Percentiles rank a stretch among this genome's conserved stretches.
These are phyloP conservation scores for Mollisia scopiformis DNA, from an alignment of 2,329 filamentous ascomycete genomes.

Conservation along the genomic window DNA sequence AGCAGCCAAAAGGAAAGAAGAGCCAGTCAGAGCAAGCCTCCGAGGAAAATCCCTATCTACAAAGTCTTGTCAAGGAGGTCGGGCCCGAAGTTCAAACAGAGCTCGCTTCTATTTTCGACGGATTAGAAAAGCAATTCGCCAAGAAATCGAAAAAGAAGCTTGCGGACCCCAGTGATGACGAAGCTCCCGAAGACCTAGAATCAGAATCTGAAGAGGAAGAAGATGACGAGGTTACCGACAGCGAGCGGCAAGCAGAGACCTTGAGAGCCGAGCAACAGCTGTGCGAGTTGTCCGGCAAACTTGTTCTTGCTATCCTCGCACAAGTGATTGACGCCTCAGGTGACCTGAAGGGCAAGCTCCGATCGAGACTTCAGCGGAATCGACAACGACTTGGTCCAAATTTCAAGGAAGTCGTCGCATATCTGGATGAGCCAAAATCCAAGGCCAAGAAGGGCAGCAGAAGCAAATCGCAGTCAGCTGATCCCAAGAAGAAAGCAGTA, in stretches of 20 bases:
- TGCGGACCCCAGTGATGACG: conserved; percentile 69
- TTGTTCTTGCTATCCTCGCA: conserved; percentile 79
- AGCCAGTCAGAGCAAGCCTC: conserved; percentile 47
- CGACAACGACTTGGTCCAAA: conserved; percentile 79
- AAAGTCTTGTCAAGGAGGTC: conserved; percentile 70
- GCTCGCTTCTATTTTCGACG: conserved; percentile 76
- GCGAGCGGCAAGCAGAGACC: conserved; percentile 64
- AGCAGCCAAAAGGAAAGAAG: conserved; percentile 41
- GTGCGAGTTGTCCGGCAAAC: conserved; percentile 82
- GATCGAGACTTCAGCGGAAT: conserved; percentile 76
- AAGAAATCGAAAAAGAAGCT: conserved; percentile 66
- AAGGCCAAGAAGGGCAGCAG: conserved; percentile 42
- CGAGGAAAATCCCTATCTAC: conserved; percentile 55
- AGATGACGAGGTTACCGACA: conserved; percentile 55
- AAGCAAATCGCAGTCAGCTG: conserved; percentile 45
- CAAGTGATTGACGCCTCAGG: conserved; percentile 71
- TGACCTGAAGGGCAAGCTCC: conserved; percentile 63
- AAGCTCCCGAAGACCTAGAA: conserved; percentile 70
- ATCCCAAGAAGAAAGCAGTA: conserved; percentile 46
- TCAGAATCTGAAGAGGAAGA: conserved; percentile 63
- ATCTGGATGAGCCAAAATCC: conserved; percentile 71
- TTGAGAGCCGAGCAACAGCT: conserved; percentile 83
- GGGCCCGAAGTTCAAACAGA: conserved; percentile 63
- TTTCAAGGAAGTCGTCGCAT: conserved; percentile 82
- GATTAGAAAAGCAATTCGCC: conserved; percentile 77